These are phyloP conservation scores for Fusarium tanahbumbuense DNA, from an alignment of 2,329 filamentous ascomycete species.

Conservation along the genomic window DNA sequence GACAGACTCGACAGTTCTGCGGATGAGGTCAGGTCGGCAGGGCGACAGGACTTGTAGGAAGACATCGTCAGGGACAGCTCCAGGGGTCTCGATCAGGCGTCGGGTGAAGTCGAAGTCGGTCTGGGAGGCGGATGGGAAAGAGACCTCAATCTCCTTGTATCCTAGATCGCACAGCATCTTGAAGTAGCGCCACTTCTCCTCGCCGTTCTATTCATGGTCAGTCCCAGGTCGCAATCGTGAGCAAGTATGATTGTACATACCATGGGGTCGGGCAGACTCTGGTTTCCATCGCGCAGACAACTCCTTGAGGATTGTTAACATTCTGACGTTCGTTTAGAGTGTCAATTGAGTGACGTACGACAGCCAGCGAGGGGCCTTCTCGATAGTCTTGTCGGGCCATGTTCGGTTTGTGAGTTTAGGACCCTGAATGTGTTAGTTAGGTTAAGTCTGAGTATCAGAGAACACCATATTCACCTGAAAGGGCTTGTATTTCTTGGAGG, in stretches of 20 bases:
- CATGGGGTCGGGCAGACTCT: constrained; percentile 94
- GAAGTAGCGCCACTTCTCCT: constrained; percentile 96
- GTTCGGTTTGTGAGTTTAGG: constrained; percentile 73
- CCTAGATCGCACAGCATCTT: constrained; percentile 91
- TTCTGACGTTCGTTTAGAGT: not conserved
- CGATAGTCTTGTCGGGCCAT: constrained; percentile 86
- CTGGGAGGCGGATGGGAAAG: constrained; percentile 93
- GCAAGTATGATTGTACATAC: constrained; percentile 57
- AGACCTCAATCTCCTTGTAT: constrained; percentile 98
- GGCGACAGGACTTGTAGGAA: constrained; percentile 92
- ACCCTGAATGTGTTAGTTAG: constrained; percentile 18
- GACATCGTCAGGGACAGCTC: constrained; percentile 71
- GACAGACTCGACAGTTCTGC: constrained; percentile 84
- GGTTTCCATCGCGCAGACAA: constrained; percentile 82
- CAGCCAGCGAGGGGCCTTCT: constrained; percentile 91
- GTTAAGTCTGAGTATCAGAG: constrained; percentile 48
- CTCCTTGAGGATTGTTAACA: constrained; percentile 9
- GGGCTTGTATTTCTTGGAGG: constrained; percentile 79
- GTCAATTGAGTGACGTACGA: constrained; percentile 17
- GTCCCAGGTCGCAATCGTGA: not conserved
- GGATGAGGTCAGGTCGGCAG: constrained; percentile 91
- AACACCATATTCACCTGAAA: constrained; percentile 55
- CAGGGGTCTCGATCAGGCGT: constrained; percentile 74
- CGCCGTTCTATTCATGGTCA: constrained; percentile 73
- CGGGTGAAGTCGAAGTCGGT: constrained; percentile 97